Evolutionary conservation across 176 grass and related monocot species (phyloP).

Genomic region (Secale cereale): DNA sequence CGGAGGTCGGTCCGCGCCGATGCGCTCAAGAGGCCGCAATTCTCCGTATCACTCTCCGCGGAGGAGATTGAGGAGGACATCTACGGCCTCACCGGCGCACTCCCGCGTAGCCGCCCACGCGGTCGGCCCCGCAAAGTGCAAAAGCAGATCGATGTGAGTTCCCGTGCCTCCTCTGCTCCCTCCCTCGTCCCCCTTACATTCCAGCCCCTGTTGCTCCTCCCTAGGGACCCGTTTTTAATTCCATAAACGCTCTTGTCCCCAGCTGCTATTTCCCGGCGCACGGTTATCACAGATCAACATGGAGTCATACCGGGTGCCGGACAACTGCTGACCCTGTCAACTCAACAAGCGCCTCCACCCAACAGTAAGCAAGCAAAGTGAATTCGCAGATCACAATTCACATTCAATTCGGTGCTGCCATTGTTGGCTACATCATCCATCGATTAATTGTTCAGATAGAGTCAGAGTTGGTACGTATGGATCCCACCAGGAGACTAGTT

Average conservation of each 20-base stretch:
- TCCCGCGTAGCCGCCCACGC: constrained; percentile 68
- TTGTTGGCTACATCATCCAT: neutral
- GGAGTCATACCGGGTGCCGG: constrained; percentile 71
- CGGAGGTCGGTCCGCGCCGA: constrained; percentile 29
- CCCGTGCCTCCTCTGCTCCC: neutral
- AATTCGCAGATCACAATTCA: constrained; percentile 10
- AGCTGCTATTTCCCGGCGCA: constrained; percentile 62
- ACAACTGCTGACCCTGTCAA: constrained; percentile 35
- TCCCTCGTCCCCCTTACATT: neutral
- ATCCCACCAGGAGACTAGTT: neutral
- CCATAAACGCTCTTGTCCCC: neutral
- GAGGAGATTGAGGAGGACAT: constrained; percentile 97
- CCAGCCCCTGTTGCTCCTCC: neutral
- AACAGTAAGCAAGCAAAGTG: neutral
- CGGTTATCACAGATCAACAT: constrained; percentile 78
- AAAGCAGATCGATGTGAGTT: constrained; percentile 84
- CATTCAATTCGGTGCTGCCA: neutral
- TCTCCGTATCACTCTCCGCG: constrained; percentile 57
- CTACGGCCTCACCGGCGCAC: constrained; percentile 68
- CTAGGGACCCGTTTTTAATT: constrained; percentile 15
- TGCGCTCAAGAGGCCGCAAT: constrained; percentile 31
- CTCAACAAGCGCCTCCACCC: neutral
- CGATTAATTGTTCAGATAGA: constrained; percentile 21
- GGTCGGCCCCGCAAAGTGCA: constrained; percentile 60
- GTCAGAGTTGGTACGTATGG: neutral